A percentile compares a stretch with the other conserved stretches of the same genome.
phyloP scores from a whole-genome alignment of 148 eudicot genomes.

The Beta vulgaris region DNA sequence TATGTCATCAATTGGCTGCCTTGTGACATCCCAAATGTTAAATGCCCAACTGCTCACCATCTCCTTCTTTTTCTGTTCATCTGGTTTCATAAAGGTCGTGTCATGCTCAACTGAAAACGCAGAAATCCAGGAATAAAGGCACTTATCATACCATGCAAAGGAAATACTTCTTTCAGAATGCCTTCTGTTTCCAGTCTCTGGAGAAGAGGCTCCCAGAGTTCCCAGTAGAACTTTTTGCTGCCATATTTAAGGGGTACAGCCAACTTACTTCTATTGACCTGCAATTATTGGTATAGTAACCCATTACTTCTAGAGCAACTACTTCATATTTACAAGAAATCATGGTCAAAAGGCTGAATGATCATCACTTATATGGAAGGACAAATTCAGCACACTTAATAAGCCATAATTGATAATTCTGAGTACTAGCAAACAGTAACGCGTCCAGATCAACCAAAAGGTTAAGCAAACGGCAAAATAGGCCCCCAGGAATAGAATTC shows the following conservation, averaged over 20 bases:
- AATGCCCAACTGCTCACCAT: conserved; percentile 85
- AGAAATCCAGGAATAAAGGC: neutral
- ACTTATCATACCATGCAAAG: conserved; percentile 69
- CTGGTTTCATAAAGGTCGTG: conserved; percentile 38
- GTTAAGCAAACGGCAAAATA: neutral
- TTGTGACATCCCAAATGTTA: conserved; percentile 68
- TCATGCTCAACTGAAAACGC: conserved; percentile 2
- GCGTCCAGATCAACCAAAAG: neutral
- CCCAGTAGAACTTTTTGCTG: conserved; percentile 51
- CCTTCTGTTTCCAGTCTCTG: conserved; percentile 51
- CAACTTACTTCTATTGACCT: conserved; percentile 65
- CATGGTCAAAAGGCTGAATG: neutral
- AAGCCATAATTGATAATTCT: neutral
- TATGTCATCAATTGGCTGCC: conserved; percentile 87
- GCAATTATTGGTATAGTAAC: conserved; percentile 14
- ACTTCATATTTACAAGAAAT: neutral
- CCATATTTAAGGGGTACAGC: conserved; percentile 40
- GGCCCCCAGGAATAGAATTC: neutral
- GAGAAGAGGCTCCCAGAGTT: conserved; percentile 67
- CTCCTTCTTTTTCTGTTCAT: conserved; percentile 71
- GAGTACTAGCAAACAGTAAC: neutral
- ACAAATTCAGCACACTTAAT: neutral
- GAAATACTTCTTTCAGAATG: conserved; percentile 71
- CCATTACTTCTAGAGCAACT: neutral
- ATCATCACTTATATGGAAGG: neutral